Evolutionary conservation across 2,329 filamentous ascomycete species (phyloP).

Genomic region (Fusarium mundagurra): DNA sequence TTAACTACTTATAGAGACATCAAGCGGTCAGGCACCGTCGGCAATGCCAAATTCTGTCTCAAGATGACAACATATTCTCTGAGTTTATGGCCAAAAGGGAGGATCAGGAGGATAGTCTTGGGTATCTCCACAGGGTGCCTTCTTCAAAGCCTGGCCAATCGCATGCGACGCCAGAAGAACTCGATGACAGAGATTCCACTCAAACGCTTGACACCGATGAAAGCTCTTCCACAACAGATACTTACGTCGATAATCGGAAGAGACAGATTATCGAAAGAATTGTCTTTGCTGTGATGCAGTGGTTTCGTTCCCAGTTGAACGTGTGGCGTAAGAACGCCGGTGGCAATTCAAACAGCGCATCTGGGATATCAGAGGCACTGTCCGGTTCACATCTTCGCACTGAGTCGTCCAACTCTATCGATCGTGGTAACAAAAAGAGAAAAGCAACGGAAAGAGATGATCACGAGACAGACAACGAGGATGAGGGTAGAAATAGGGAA

Average conservation of each 20-base stretch:
- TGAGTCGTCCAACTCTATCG: rapidly evolving
- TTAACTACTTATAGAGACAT: background rate
- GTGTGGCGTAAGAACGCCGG: background rate
- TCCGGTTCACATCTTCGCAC: rapidly evolving
- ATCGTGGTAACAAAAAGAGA: background rate
- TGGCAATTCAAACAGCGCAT: background rate
- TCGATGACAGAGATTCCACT: background rate
- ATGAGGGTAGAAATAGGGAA: background rate
- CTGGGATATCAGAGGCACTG: background rate
- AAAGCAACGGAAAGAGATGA: rapidly evolving
- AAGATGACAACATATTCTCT: no score
- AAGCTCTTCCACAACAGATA: rapidly evolving
- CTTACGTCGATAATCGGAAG: rapidly evolving
- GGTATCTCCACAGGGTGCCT: no score
- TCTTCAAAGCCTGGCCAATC: background rate
- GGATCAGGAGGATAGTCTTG: no score
- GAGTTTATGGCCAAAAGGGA: no score
- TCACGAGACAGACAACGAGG: background rate
- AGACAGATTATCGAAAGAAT: rapidly evolving
- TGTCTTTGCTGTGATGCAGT: background rate
- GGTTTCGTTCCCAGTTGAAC: background rate
- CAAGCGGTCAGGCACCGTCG: no score
- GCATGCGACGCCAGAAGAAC: background rate
- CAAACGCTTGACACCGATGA: background rate
- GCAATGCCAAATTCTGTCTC: no score